Conservation (phyloP, 2,329 filamentous ascomycete species). For the Curvularia sp. region DNA sequence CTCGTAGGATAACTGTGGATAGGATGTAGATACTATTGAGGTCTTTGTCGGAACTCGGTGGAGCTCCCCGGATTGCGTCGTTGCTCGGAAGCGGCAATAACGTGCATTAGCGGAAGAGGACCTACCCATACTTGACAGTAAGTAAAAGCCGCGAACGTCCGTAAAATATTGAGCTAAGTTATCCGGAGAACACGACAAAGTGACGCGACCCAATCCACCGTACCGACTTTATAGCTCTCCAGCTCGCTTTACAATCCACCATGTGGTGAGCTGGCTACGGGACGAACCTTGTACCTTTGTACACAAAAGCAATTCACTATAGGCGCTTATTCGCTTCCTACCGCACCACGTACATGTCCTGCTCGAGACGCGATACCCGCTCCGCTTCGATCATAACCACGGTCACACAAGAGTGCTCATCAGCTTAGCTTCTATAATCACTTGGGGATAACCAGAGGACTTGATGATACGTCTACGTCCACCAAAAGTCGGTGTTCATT, state of each 20-base stretch:
- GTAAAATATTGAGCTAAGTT: background rate
- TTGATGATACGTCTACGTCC: background rate
- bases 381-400: conserved; percentile 3
- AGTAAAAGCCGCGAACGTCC: conserved; percentile 9
- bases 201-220: conserved; percentile 1
- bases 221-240: conserved; percentile 5
- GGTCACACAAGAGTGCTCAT: background rate
- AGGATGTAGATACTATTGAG: background rate
- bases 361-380: conserved; percentile 13
- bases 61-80: conserved; percentile 1
- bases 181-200: background rate
- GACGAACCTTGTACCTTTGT: conserved; percentile 9
- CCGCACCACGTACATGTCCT: conserved; percentile 9
- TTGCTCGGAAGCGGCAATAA: conserved; percentile 7
- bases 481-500: background rate
- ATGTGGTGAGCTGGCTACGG: conserved; percentile 6
- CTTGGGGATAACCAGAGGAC: background rate
- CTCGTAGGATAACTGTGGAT: background rate
- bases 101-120: conserved; percentile 2
- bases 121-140: conserved; percentile 10
- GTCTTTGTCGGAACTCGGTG: background rate
- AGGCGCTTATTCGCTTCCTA: conserved; percentile 11
- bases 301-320: conserved; percentile 12
- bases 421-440: conserved; percentile 1
- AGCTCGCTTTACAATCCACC: conserved; percentile 8